Base-by-base conservation (phyloP, 306 rosid genomes). In the Begonia masoniana region DNA sequence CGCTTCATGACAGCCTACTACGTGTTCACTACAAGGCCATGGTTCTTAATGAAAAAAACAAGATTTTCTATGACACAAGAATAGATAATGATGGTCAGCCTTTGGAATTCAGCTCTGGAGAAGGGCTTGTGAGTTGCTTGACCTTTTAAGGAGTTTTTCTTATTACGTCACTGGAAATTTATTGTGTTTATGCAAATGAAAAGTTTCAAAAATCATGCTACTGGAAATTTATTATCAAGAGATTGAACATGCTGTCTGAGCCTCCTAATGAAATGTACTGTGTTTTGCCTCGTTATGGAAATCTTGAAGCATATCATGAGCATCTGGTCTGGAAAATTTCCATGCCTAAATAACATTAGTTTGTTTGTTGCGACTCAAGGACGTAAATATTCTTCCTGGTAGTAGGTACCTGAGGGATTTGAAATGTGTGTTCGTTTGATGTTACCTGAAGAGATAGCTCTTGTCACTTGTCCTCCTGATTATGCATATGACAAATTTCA, bases 381-480 rank as follows among this genome's bases (percentile, higher is more conserved):
- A 45, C 14, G 39, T 45, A 45, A n/a, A 45, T 10, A 45, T 45
- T n/a, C 15, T 10, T 45, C 63, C 9, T 42, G 56, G 50, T 68
- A 57, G 57, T 68, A 83, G 94, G 93, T 92, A 10, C 99, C 96
- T 0, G 82, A 83, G 74, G 99, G 99, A 58, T 83, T 92, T 70
- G 99, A 92, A 81, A 77, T 92, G 96, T 56, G 63, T 74, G 92
- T 86, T 62, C 96, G 88, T 51, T 70, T 92, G 72, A 92, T 92
- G 99, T 74, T 92, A 62, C 99, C 99, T 39, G 99, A 78, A 57
- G 99, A 92, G 84, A 53, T 77, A 62, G 82, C 99, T 60, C 81
- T 81, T 15, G 84, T 92, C 59, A 81, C 95, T 52, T 86, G 87
- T 26, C 99, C 95, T 36, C 96, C 99, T 9, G 96, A 92, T 76